Conservation (phyloP, 148 eudicot species). For the Nepenthes mirabilis region DNA sequence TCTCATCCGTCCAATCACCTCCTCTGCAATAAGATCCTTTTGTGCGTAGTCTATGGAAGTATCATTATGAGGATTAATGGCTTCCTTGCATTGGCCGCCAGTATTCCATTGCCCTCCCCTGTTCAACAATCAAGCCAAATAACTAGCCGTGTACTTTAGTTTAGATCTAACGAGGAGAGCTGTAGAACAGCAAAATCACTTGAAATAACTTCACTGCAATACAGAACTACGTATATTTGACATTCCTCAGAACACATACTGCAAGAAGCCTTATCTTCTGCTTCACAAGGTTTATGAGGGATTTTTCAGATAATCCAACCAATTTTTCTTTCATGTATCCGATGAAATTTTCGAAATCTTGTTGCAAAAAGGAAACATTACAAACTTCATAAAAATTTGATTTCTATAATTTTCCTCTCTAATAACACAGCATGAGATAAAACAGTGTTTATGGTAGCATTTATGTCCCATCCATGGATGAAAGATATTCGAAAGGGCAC, state of each 20-base stretch:
- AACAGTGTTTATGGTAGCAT: not conserved
- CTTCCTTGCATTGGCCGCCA: slow-evolving; percentile 92
- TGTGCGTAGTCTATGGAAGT: slow-evolving; percentile 24
- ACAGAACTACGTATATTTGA: too few relatives aligned
- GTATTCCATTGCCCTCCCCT: slow-evolving; percentile 90
- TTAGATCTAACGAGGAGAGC: too few relatives aligned
- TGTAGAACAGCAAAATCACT: not conserved
- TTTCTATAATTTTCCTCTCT: too few relatives aligned
- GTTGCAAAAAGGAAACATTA: not conserved
- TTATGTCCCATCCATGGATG: not conserved
- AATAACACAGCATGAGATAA: too few relatives aligned
- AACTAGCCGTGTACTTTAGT: too few relatives aligned
- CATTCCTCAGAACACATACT: too few relatives aligned
- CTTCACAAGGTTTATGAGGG: too few relatives aligned
- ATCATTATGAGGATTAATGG: slow-evolving; percentile 35
- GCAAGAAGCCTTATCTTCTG: too few relatives aligned
- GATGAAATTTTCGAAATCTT: not conserved
- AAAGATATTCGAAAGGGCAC: too few relatives aligned
- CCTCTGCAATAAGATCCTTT: slow-evolving; percentile 49
- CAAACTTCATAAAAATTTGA: too few relatives aligned
- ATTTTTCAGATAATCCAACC: not conserved
- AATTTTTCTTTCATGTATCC: not conserved
- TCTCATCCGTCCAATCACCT: slow-evolving; percentile 50
- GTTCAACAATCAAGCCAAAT: not conserved
- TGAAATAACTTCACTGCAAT: not conserved